phyloP scores from a whole-genome alignment of 768 basidiomycete species.

The Amanita fuliginea region DNA sequence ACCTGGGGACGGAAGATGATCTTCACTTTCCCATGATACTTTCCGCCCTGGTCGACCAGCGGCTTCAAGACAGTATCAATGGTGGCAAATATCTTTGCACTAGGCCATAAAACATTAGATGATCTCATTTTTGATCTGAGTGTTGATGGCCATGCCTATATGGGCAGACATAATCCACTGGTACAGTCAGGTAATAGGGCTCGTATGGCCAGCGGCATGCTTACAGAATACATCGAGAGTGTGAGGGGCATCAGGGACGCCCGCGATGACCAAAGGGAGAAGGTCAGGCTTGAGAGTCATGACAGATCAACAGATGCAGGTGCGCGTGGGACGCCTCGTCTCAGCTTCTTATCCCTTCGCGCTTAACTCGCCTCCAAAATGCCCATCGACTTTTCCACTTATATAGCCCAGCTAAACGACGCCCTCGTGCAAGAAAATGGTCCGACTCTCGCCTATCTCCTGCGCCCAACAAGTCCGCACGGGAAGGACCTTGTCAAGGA shows the following conservation, averaged over 20 bases:
- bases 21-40: slow-evolving; percentile 66
- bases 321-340: neutral
- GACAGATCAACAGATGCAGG: too few relatives aligned
- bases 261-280: slow-evolving; percentile 51
- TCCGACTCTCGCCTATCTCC: slow-evolving; percentile 57
- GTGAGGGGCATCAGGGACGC: slow-evolving; percentile 50
- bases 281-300: slow-evolving; percentile 81
- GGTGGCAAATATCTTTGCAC: slow-evolving; percentile 48
- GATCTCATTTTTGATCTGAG: neutral
- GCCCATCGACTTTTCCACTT: slow-evolving; percentile 50
- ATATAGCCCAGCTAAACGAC: slow-evolving; percentile 47
- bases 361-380: slow-evolving; percentile 10
- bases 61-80: slow-evolving; percentile 56
- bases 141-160: slow-evolving; percentile 40
- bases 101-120: slow-evolving; percentile 11
- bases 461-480: slow-evolving; percentile 68
- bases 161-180: slow-evolving; percentile 85
- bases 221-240: slow-evolving; percentile 72
- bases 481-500: slow-evolving; percentile 68
- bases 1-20: slow-evolving; percentile 60
- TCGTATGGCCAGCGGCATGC: slow-evolving; percentile 13
- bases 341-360: neutral
- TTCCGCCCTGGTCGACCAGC: slow-evolving; percentile 42
- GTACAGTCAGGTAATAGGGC: neutral
- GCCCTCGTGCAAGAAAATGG: slow-evolving; percentile 55